Evolutionary conservation across 495 filamentous ascomycete species (phyloP), one percentile per base, ranked within the genome.

Genomic region (Penicillium cataractarum): DNA sequence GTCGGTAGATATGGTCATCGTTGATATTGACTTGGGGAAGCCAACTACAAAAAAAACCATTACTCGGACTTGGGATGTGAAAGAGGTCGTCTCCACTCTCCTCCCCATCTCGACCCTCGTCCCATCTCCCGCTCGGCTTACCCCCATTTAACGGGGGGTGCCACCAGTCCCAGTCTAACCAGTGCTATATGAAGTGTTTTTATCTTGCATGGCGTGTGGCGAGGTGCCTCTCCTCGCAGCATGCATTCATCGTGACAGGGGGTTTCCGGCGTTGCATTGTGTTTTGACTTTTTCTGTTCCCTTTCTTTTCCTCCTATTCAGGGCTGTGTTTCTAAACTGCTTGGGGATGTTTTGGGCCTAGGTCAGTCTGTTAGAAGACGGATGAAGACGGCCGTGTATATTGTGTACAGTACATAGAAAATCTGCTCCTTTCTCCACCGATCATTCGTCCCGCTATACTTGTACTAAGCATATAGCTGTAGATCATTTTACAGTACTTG

Each of bases 391-490:
- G 48, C 54, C 58, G 49, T 71, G 71, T 71, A 73, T 71, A 71
- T 71, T 66, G 63, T 73, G 70, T 73, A 73, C 68, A 73, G 70
- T 73, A 73, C 65, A 73, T 73, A 73, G 70, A 68, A 64, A 63
- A 71, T 63, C 62, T 65, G 66, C 57, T 62, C 60, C 40, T 67
- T 65, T 66, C 54, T 60, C 60, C 61, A 50, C 13, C 12, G 35
- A 22, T 46, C 42, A 24, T 21, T 13, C 5, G 42, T 3, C 3
- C 42, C 2, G 21, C n/a, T 46, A 44, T 44, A 19, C 40, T 22
- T n/a, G 40, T 19, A 21, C n/a, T 21, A 42, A 39, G 35, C 17
- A 39, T 37, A 4, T 39, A 39, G 35, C 35, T 39, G 35, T 39
- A 10, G 35, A 39, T 39, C 35, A n/a, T 39, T 39, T 15, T 39